These are phyloP conservation scores for Leccinum obscurum DNA, from an alignment of 768 basidiomycete species.

Conservation along the genomic window DNA sequence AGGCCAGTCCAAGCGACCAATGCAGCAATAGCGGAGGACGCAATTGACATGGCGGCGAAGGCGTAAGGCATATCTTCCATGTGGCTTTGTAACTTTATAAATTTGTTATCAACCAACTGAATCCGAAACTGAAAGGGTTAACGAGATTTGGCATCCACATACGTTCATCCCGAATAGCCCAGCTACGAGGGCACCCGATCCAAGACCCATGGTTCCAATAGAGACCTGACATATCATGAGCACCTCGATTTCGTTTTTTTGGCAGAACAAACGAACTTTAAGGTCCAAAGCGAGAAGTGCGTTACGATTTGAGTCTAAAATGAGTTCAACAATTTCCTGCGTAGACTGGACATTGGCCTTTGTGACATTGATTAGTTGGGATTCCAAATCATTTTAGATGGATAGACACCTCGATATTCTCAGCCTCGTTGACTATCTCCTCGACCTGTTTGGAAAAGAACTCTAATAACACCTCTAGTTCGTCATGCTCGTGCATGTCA, in stretches of 20 bases:
- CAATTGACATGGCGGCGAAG: constrained; percentile 64
- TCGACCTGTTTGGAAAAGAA: constrained; percentile 96
- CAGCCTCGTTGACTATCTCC: constrained; percentile 92
- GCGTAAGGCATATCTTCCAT: constrained; percentile 74
- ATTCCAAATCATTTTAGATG: not conserved
- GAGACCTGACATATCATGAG: constrained; percentile 57
- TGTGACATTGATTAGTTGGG: constrained; percentile 2
- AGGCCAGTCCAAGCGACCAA: constrained; percentile 67
- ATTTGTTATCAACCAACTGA: constrained; percentile 23
- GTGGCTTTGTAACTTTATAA: constrained; percentile 65
- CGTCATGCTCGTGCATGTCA: constrained; percentile 82
- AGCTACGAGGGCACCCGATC: constrained; percentile 84
- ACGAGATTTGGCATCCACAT: constrained; percentile 33
- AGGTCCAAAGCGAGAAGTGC: constrained; percentile 88
- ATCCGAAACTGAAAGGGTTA: constrained; percentile 24
- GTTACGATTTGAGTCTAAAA: constrained; percentile 95
- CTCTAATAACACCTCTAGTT: constrained; percentile 90
- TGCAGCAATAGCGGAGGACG: constrained; percentile 57
- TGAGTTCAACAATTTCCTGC: constrained; percentile 96
- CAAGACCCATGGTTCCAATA: constrained; percentile 93
- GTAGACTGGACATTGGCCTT: constrained; percentile 92
- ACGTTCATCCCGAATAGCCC: constrained; percentile 98
- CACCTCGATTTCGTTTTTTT: not conserved
- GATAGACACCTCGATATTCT: constrained; percentile 72
- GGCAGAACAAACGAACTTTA: constrained; percentile 49